Evolutionary conservation across 1,139 yeast species (phyloP), one percentile per base, ranked within the genome.

Genomic region (Blastobotrys capitulatus): DNA sequence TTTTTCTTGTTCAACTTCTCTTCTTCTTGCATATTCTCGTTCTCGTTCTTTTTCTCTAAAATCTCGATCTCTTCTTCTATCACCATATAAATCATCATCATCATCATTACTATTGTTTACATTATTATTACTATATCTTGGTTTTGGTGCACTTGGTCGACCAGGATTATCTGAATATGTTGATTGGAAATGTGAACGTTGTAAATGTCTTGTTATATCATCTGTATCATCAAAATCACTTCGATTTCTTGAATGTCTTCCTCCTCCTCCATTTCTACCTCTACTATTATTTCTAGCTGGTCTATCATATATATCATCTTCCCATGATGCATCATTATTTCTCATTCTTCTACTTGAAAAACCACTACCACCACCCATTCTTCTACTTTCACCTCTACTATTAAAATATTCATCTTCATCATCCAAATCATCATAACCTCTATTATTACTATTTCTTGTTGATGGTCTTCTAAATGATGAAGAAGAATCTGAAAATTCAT

Each of bases 221-320:
- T 68, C 58, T 20, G 56, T 56, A 20, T 52, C 59, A 4, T 58
- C 57, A 38, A 52, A 60, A 26, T 52, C 55, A 19, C 53, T 41
- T 32, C 50, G 48, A 15, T 46, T 48, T 20, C 44, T 38, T 22
- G 48, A 41, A 18, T 55, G 52, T 16, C 52, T 47, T 32, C 52
- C 50, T 31, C 53, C 48, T n/a, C 57, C 46, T 25, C 58, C 58
- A 20, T 46, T 35, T 26, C 46, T 36, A 39, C 29, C 25, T 13
- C 46, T 25, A 13, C 26, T 10, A n/a, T 38, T 18, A 1, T 38
- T 29, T 16, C 18, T 52, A 22, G 63, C 55, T 6, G 69, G 65
- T 48, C 76, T 72, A 64, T 86, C 95, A 61, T 84, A 87, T 6
- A 85, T 75, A 61, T 87, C 94, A 67, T 88, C 96, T 66, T 86